phyloP scores from a whole-genome alignment of 2,329 filamentous ascomycete species.

The Paramyrothecium sp. region DNA sequence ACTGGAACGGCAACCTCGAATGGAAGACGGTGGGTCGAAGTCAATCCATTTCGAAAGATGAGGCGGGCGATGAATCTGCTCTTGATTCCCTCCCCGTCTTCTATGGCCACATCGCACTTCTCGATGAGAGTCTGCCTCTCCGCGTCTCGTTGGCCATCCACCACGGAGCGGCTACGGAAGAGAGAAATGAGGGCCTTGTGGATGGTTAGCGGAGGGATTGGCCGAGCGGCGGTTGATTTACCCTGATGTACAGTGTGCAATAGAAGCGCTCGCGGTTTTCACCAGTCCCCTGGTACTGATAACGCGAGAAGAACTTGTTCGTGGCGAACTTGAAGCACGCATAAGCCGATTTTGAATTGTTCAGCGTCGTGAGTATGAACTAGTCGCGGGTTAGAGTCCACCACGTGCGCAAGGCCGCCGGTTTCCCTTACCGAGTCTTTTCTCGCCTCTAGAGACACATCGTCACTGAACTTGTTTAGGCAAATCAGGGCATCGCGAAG shows the following conservation, averaged over 20 bases:
- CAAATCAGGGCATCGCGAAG: slow-evolving; percentile 74
- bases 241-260: slow-evolving; percentile 73
- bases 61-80: slow-evolving; percentile 75
- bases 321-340: slow-evolving; percentile 68
- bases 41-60: slow-evolving; percentile 71
- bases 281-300: slow-evolving; percentile 59
- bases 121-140: slow-evolving; percentile 72
- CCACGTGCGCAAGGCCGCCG: neutral
- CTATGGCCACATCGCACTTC: slow-evolving; percentile 69
- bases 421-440: slow-evolving; percentile 56
- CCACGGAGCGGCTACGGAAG: slow-evolving; percentile 64
- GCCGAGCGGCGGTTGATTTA: slow-evolving; percentile 22
- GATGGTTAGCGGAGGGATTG: neutral
- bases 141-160: slow-evolving; percentile 54
- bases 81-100: slow-evolving; percentile 68
- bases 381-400: slow-evolving; percentile 25
- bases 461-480: slow-evolving; percentile 76
- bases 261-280: slow-evolving; percentile 62
- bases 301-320: slow-evolving; percentile 69
- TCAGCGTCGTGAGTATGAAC: slow-evolving; percentile 73
- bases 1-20: slow-evolving; percentile 74
- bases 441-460: slow-evolving; percentile 71
- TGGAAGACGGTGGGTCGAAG: slow-evolving; percentile 73
- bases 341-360: slow-evolving; percentile 79
- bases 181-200: slow-evolving; percentile 65